Evolutionary conservation across 2,329 filamentous ascomycete genomes (phyloP).

Genomic region (Ilyonectria robusta): DNA sequence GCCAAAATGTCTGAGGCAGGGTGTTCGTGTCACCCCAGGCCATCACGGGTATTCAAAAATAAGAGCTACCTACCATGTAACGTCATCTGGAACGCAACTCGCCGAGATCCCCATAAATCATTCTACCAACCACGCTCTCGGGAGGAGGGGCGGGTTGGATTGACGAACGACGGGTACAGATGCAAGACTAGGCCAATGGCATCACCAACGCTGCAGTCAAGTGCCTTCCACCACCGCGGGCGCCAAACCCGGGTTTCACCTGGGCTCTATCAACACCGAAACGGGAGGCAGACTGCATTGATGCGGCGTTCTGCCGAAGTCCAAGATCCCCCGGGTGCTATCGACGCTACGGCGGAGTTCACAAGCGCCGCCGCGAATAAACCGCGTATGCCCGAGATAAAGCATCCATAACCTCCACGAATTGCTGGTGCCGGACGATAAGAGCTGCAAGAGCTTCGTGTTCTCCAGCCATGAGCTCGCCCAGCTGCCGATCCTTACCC

Average conservation of each 20-base stretch:
- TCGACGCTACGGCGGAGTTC: constrained; percentile 3
- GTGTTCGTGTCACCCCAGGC: constrained; percentile 23
- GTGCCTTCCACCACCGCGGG: constrained; percentile 25
- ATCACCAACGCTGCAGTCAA: constrained; percentile 30
- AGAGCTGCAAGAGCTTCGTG: constrained; percentile 11
- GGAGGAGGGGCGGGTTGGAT: constrained; percentile 30
- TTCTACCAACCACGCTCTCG: constrained; percentile 18
- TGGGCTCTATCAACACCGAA: constrained; percentile 30
- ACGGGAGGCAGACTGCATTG: constrained; percentile 29
- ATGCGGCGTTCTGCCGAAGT: constrained; percentile 21
- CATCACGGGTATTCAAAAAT: constrained; percentile 17
- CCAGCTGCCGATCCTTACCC: constrained; percentile 33
- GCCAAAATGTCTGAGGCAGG: constrained; percentile 26
- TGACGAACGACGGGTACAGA: constrained; percentile 26
- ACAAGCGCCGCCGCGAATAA: constrained; percentile 13
- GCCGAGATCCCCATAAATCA: constrained; percentile 22
- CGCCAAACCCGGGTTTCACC: constrained; percentile 38
- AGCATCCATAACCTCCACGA: constrained; percentile 14
- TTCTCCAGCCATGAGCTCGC: constrained; percentile 31
- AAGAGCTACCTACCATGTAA: constrained; percentile 21
- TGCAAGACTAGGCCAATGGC: constrained; percentile 24
- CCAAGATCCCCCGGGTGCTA: constrained; percentile 12
- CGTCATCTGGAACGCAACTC: constrained; percentile 35
- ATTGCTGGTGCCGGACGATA: constrained; percentile 14
- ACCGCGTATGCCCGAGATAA: not conserved